Conservation (phyloP, 768 basidiomycete species). For the Tylopilus cervinicoccineus region DNA sequence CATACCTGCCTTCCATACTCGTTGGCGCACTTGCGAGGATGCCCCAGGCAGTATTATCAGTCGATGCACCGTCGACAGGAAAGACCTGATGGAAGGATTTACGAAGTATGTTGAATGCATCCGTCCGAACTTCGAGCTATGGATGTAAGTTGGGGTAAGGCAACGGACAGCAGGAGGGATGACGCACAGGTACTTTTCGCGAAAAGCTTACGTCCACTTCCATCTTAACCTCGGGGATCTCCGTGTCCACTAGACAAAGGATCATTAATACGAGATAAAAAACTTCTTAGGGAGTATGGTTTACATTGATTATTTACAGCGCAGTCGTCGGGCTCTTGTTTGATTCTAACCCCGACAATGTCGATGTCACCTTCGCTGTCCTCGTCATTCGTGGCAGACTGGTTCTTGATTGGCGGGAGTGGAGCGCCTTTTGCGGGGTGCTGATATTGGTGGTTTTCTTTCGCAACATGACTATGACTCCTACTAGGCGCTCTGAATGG, state of each 20-base stretch:
- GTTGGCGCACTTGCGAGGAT: conserved; percentile 13
- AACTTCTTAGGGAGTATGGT: neutral
- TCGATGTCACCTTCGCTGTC: conserved; percentile 6
- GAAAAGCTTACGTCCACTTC: conserved; percentile 40
- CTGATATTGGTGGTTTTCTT: neutral
- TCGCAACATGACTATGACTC: conserved; percentile 18
- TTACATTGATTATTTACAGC: neutral
- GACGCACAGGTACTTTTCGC: conserved; percentile 39
- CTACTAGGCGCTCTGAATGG: conserved; percentile 47
- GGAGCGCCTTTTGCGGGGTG: neutral
- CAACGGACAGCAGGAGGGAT: neutral
- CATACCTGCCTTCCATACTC: conserved; percentile 23
- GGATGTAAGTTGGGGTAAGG: neutral
- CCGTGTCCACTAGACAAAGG: neutral
- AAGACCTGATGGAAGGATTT: conserved; percentile 32
- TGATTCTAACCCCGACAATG: conserved; percentile 8
- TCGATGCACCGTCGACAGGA: conserved; percentile 4
- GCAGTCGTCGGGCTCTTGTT: neutral
- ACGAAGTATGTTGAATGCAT: conserved; percentile 38
- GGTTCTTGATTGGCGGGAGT: neutral
- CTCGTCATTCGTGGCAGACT: neutral
- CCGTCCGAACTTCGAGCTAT: conserved; percentile 35
- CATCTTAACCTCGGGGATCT: conserved; percentile 29
- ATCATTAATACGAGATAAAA: neutral
- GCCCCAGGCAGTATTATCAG: conserved; percentile 27